Conservation (phyloP, 1,139 yeast species). For the Geotrichum reessii region DNA sequence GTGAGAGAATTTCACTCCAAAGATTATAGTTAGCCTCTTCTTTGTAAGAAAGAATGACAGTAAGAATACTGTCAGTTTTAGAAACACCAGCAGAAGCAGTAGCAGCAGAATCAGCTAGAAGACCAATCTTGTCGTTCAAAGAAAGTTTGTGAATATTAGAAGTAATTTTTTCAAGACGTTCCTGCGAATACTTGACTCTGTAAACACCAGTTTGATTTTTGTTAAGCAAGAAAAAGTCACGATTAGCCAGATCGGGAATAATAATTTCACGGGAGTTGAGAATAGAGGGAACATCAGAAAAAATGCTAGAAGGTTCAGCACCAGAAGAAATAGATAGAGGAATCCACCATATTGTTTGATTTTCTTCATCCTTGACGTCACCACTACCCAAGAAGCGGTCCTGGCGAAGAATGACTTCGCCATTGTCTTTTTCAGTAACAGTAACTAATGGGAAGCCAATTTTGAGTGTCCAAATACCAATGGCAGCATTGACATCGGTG, state of each 20-base stretch:
- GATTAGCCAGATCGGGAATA: constrained; percentile 28
- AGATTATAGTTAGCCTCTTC: constrained; percentile 52
- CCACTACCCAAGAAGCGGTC: constrained; percentile 75
- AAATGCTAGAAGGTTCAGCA: constrained; percentile 30
- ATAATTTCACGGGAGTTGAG: constrained; percentile 26
- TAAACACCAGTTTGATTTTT: constrained; percentile 59
- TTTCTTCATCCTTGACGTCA: constrained; percentile 69
- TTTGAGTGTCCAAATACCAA: constrained; percentile 58
- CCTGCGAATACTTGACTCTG: constrained; percentile 57
- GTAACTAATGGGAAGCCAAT: constrained; percentile 60
- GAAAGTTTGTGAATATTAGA: constrained; percentile 45
- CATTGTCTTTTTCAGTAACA: constrained; percentile 38
- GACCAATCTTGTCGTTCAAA: constrained; percentile 57
- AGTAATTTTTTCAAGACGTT: constrained; percentile 38
- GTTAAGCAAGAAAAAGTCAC: constrained; percentile 63
- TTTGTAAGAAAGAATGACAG: constrained; percentile 41
- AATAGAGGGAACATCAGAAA: constrained; percentile 21
- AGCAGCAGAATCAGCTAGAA: constrained; percentile 53
- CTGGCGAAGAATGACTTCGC: constrained; percentile 43
- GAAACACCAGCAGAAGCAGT: constrained; percentile 57
- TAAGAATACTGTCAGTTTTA: constrained; percentile 48
- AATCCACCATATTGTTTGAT: constrained; percentile 72
- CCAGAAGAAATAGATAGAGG: constrained; percentile 49
- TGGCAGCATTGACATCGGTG: constrained; percentile 48
- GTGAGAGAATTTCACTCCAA: constrained; percentile 55